Conservation (phyloP, 1,284 basidiomycete genomes). For the Termitomyces sp. region DNA sequence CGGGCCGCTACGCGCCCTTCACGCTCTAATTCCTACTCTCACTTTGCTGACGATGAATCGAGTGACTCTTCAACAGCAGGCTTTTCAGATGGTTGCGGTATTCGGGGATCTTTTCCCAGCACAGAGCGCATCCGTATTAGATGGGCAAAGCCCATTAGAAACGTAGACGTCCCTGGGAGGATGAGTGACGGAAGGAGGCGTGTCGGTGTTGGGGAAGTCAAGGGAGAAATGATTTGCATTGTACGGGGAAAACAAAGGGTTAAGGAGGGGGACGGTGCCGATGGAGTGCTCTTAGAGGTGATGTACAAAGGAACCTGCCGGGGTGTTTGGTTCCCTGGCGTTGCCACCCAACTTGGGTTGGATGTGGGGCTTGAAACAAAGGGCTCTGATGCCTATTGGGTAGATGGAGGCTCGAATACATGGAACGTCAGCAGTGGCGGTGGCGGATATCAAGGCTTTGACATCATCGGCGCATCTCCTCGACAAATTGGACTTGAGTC, state of each 20-base stretch:
- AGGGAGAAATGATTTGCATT: constrained; percentile 58
- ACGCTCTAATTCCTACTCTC: constrained; percentile 54
- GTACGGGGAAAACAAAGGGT: constrained; percentile 47
- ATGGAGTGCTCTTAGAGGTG: constrained; percentile 63
- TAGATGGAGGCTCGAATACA: constrained; percentile 39
- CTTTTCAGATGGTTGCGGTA: constrained; percentile 54
- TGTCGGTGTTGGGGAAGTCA: constrained; percentile 62
- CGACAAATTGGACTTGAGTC: constrained; percentile 25
- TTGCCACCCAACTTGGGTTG: constrained; percentile 74
- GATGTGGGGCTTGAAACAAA: constrained; percentile 66
- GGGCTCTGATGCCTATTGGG: constrained; percentile 64
- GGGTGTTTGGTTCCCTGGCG: constrained; percentile 74
- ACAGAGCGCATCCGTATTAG: constrained; percentile 68
- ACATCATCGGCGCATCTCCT: constrained; percentile 41
- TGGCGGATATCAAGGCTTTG: constrained; percentile 63
- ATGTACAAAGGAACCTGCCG: constrained; percentile 70
- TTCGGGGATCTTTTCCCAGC: constrained; percentile 76
- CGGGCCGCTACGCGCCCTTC: constrained; percentile 42
- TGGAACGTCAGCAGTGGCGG: constrained; percentile 61
- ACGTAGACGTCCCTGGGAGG: constrained; percentile 38
- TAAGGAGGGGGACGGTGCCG: constrained; percentile 33
- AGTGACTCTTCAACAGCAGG: constrained; percentile 63
- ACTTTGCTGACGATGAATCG: constrained; percentile 77
- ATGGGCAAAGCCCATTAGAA: constrained; percentile 67
- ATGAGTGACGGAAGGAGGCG: constrained; percentile 50